Base-by-base conservation (phyloP, 768 basidiomycete genomes). In the Hysterangium stoloniferum region DNA sequence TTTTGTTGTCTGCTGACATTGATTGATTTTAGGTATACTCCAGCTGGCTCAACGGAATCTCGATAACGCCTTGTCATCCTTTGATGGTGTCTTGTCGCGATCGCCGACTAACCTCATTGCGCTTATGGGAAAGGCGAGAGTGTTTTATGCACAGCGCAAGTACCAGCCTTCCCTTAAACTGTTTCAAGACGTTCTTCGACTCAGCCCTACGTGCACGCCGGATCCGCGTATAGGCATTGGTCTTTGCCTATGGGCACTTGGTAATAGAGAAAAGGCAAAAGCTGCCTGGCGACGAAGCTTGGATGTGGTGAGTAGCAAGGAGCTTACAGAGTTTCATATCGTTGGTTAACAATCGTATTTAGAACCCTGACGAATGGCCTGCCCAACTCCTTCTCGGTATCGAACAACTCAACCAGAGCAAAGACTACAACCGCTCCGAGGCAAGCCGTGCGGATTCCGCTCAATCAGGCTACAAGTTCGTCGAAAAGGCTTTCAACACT, bases 191-290 rank as follows among this genome's bases (percentile, higher is more conserved):
- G 84, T 94, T 7, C 73, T 98, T 9, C 71, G 76, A 27, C 75
- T 86, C 35, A 82, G 80, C 49, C 93, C 95, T 0, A 67, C 74
- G 15, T 92, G 88, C 66, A 69, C 74, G 22, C 96, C 95, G 0
- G 95, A 99, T 64, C 95, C 96, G 29, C 80, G 96, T 6, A 86
- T 98, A 52, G 96, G 96, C 15, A 90, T 98, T 34, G 96, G 96
- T 7, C 69, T 99, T 4, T 97, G 95, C 65, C 71, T 92, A 19
- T 98, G 90, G 91, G 80, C 86, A 4, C 71, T 96, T 68, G 86
- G 86, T 52, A 79, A 95, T 57, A 84, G 83, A 54, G 73, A 75
- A 2, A 84, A 83, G 57, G 96, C 95, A 0, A 83, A 80, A 56
- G 77, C 77, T 20, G 95, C 95, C 0, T 99, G 96, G 95, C 77